These are phyloP conservation scores for Amanita thiersii DNA, from an alignment of 768 basidiomycete species.

Conservation along the genomic window DNA sequence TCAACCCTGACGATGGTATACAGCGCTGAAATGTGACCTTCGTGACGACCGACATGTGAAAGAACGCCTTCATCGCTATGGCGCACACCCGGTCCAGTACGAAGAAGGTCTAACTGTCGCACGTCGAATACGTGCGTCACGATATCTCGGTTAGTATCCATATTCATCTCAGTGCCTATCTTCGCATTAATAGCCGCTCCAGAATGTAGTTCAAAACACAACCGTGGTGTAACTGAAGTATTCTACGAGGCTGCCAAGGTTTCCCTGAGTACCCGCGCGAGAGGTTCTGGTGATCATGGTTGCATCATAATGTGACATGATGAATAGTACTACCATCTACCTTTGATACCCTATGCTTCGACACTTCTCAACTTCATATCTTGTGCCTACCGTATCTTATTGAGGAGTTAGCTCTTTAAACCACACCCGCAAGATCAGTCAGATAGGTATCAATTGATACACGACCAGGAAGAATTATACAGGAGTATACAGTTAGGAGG, in stretches of 20 bases:
- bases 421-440: no score
- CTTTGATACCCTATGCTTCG: no score
- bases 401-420: no score
- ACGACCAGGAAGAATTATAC: conserved; percentile 1
- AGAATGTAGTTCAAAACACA: conserved; percentile 98
- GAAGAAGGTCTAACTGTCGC: conserved; percentile 88
- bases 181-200: not conserved
- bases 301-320: conserved; percentile 53
- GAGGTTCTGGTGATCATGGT: conserved; percentile 43
- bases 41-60: conserved; percentile 71
- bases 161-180: conserved; percentile 3
- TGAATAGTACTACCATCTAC: not conserved
- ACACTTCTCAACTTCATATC: conserved; percentile 1
- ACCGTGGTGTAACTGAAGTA: conserved; percentile 89
- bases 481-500: not conserved
- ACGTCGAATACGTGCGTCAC: conserved; percentile 83
- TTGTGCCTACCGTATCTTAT: no score
- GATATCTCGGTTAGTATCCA: conserved; percentile 75
- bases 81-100: conserved; percentile 73
- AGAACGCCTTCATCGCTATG: conserved; percentile 66
- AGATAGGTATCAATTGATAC: not conserved
- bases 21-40: conserved; percentile 94
- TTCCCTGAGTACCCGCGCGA: conserved; percentile 67
- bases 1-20: conserved; percentile 8
- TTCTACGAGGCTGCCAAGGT: conserved; percentile 89